phyloP scores from a whole-genome alignment of 148 eudicot genomes.

The Spergularia marina region DNA sequence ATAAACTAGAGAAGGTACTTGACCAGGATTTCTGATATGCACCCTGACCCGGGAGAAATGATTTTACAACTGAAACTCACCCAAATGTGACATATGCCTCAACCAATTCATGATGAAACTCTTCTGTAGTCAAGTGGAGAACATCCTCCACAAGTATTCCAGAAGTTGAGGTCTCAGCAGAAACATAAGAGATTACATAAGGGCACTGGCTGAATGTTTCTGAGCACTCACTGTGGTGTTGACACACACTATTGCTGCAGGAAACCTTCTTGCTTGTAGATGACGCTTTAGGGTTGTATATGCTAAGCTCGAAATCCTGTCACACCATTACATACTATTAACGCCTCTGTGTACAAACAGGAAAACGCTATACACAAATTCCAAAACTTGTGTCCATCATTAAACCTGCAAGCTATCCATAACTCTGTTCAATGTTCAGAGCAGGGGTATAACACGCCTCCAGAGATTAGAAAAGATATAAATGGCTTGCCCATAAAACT shows the following conservation, averaged over 20 bases:
- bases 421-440: too few relatives aligned
- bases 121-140: constrained; percentile 66
- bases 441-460: too few relatives aligned
- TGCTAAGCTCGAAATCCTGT: constrained; percentile 88
- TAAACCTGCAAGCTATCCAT: too few relatives aligned
- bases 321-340: constrained; percentile 17
- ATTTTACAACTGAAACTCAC: constrained; percentile 41
- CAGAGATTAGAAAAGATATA: too few relatives aligned
- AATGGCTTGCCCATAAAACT: too few relatives aligned
- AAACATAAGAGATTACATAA: constrained; percentile 77
- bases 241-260: constrained; percentile 62
- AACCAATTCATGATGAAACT: constrained; percentile 41
- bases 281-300: constrained; percentile 67
- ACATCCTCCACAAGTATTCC: constrained; percentile 84
- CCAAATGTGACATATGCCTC: constrained; percentile 76
- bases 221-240: constrained; percentile 44
- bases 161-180: constrained; percentile 90
- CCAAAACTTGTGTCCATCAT: not conserved
- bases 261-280: constrained; percentile 78
- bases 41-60: not conserved
- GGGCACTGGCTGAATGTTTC: constrained; percentile 57
- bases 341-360: not conserved
- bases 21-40: not conserved
- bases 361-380: constrained; percentile 4
- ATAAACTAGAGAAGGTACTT: constrained; percentile 2